Evolutionary conservation across 768 basidiomycete species (phyloP).

Genomic region (Mycena latifolia): DNA sequence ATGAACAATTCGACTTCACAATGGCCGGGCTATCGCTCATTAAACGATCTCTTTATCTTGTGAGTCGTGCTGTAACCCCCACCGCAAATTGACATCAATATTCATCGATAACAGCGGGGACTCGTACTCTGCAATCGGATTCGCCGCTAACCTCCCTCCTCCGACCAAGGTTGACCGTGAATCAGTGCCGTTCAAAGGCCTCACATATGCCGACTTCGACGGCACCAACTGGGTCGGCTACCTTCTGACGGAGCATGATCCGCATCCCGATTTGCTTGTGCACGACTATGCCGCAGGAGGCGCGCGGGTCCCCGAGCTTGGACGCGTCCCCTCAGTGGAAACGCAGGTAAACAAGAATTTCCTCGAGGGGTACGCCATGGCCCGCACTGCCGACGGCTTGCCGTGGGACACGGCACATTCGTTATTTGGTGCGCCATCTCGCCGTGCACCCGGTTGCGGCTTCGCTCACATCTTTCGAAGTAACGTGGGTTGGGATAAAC

Average conservation of each 20-base stretch:
- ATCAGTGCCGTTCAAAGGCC: constrained; percentile 63
- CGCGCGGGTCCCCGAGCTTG: constrained; percentile 56
- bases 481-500: constrained; percentile 78
- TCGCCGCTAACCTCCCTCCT: constrained; percentile 34
- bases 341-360: constrained; percentile 45
- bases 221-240: constrained; percentile 75
- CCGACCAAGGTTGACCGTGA: constrained; percentile 60
- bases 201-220: constrained; percentile 59
- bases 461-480: constrained; percentile 44
- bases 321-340: constrained; percentile 46
- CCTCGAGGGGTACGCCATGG: constrained; percentile 50
- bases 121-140: constrained; percentile 65
- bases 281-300: constrained; percentile 73
- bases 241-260: constrained; percentile 59
- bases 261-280: constrained; percentile 59
- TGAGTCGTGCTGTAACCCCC: constrained; percentile 45
- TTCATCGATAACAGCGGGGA: constrained; percentile 67
- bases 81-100: background rate
- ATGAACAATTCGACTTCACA: constrained; percentile 2
- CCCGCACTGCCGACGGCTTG: constrained; percentile 45
- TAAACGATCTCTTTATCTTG: constrained; percentile 67
- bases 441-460: too few relatives aligned
- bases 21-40: constrained; percentile 59
- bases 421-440: constrained; percentile 57
- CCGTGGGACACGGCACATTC: constrained; percentile 57